Base-by-base conservation (phyloP, 164 flowering plant species). In the Platanus orientalis region DNA sequence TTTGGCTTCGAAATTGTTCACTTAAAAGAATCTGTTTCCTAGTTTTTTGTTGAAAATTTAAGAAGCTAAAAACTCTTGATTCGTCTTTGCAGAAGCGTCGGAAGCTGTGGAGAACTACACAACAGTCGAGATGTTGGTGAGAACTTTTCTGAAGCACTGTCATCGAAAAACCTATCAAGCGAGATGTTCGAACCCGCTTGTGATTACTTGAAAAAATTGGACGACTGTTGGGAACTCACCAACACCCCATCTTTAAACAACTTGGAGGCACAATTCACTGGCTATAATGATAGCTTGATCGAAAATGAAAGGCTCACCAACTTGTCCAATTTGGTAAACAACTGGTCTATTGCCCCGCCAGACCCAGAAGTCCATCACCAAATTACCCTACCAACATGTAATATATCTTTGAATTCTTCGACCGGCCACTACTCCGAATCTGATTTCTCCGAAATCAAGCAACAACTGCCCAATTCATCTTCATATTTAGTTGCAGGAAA, bases 301-400 rank as follows among this genome's bases (percentile, higher is more conserved):
- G 77, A 74, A 45, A 71, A 51, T 17, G 75, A 76, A 57, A 73
- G 78, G 56, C 47, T 78, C 0, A 65, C 61, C 53, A 78, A 73
- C 70, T 48, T 76, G 12, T 69, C 85, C 10, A 77, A 78, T 56
- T 45, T 78, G 60, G 82, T 78, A 36, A 77, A 69, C 65, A 71
- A 77, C 66, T 83, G 84, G 89, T 83, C 87, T 1, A 83, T 83
- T 68, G 85, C 87, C 19, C 87, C 83, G 2, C 85, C 85, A 3
- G 64, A 69, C 58, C 78, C 82, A 3, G 73, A 80, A 16, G 36
- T 57, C n/a, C 26, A 69, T 48, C 57, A 50, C 36, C 81, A 72
- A 1, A 59, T 67, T 40, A 69, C 69, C 25, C 53, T 71, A 25
- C 58, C 64, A 34, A 13, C 73, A 27, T 45, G 71, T 61, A 63